These are phyloP conservation scores for Paracorniculantispora psalliotae DNA, from an alignment of 2,329 filamentous ascomycete genomes.

Conservation along the genomic window DNA sequence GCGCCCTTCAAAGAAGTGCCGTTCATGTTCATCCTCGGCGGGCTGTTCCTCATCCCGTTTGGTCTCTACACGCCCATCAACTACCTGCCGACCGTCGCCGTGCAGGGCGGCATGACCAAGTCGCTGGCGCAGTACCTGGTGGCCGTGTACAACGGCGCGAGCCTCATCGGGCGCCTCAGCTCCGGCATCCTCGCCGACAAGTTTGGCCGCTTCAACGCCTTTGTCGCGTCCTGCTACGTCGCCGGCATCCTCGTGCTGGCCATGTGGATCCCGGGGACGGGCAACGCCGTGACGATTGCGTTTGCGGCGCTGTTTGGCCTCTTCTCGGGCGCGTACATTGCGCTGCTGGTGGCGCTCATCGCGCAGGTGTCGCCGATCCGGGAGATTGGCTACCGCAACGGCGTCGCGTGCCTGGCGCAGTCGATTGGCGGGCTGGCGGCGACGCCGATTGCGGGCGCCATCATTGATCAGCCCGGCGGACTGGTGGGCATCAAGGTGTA, in stretches of 20 bases:
- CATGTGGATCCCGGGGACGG: slow-evolving; percentile 30
- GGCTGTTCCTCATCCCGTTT: slow-evolving; percentile 25
- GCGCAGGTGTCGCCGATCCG: slow-evolving; percentile 48
- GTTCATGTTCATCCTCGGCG: slow-evolving; percentile 22
- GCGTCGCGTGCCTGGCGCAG: slow-evolving; percentile 23
- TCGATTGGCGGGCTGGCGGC: slow-evolving; percentile 18
- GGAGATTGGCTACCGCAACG: slow-evolving; percentile 50
- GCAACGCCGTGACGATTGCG: slow-evolving; percentile 20
- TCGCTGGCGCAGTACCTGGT: slow-evolving; percentile 21
- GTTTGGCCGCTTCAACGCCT: slow-evolving; percentile 25
- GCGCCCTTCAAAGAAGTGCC: slow-evolving; percentile 24
- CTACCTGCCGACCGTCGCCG: slow-evolving; percentile 21
- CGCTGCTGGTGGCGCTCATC: slow-evolving; percentile 22
- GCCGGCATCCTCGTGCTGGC: slow-evolving; percentile 28
- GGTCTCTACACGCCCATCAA: slow-evolving; percentile 28
- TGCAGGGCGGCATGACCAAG: slow-evolving; percentile 16
- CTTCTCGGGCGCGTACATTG: slow-evolving; percentile 26
- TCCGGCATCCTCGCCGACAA: slow-evolving; percentile 22
- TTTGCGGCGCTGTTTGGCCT: slow-evolving; percentile 27
- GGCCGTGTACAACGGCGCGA: slow-evolving; percentile 21
- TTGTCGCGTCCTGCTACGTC: slow-evolving; percentile 37
- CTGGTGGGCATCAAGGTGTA: slow-evolving; percentile 17
- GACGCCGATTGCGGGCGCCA: slow-evolving; percentile 20
- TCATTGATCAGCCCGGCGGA: slow-evolving; percentile 16
- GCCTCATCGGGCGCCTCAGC: slow-evolving; percentile 20